Evolutionary conservation across 2,329 filamentous ascomycete species (phyloP).

Genomic region (Alternaria hordeiaustralica): DNA sequence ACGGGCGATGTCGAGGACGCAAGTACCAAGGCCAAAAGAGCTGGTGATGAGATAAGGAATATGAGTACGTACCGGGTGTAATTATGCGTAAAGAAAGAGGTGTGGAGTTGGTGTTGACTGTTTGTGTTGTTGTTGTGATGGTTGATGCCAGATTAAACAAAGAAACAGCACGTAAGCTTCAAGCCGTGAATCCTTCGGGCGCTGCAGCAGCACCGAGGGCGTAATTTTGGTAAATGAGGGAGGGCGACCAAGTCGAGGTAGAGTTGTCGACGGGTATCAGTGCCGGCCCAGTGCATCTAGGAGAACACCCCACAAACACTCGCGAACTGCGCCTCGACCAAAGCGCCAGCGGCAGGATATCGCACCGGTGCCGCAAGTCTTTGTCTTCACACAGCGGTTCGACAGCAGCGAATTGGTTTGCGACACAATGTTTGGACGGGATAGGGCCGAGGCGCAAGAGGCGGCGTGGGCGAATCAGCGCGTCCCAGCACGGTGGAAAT

Average conservation of each 20-base stretch:
- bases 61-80: slow-evolving; percentile 8
- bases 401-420: slow-evolving; percentile 25
- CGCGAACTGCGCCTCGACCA: neutral
- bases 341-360: slow-evolving; percentile 3
- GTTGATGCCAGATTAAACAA: neutral
- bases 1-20: neutral
- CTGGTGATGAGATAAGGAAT: neutral
- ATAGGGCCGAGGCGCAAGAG: slow-evolving; percentile 10
- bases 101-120: neutral
- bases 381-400: slow-evolving; percentile 27
- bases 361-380: slow-evolving; percentile 3
- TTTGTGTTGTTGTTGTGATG: neutral
- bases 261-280: neutral
- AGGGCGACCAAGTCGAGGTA: slow-evolving; percentile 7
- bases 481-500: slow-evolving; percentile 25
- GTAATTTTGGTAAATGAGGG: slow-evolving; percentile 15
- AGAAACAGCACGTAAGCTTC: neutral
- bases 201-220: neutral
- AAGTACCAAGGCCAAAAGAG: neutral
- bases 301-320: neutral
- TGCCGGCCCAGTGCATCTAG: neutral
- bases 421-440: slow-evolving; percentile 14
- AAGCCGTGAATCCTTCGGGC: neutral
- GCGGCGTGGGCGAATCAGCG: slow-evolving; percentile 35
- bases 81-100: neutral